Conservation (phyloP, 179 eudicot species). For the Corrigiola litoralis region DNA sequence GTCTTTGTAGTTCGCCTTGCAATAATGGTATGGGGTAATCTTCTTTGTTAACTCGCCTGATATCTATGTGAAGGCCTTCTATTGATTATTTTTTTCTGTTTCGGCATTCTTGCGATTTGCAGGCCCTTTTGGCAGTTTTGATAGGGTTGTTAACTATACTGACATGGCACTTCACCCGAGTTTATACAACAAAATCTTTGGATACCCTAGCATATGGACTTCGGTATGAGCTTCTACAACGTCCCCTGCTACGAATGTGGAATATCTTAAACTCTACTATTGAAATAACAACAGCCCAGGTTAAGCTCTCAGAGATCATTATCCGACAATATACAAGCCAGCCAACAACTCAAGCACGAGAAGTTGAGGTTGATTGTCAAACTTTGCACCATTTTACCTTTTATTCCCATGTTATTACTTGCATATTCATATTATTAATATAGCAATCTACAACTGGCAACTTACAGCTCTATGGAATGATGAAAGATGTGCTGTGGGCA, state of each 20-base stretch:
- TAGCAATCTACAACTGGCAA: background rate
- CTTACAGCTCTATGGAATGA: constrained; percentile 76
- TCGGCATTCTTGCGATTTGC: constrained; percentile 26
- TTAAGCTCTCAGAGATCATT: constrained; percentile 72
- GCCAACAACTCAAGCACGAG: constrained; percentile 64
- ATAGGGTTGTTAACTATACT: constrained; percentile 85
- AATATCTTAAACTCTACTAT: constrained; percentile 76
- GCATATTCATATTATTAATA: background rate
- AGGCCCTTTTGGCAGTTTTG: constrained; percentile 91
- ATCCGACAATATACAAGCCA: constrained; percentile 49
- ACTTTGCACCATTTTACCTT: background rate
- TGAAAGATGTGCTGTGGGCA: constrained; percentile 92
- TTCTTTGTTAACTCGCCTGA: background rate
- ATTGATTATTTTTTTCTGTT: background rate
- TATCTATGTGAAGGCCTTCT: background rate
- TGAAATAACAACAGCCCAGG: constrained; percentile 86
- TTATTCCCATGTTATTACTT: background rate
- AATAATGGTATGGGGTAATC: constrained; percentile 59
- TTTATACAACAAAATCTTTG: constrained; percentile 73
- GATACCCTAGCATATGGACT: constrained; percentile 81
- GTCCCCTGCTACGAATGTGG: constrained; percentile 95
- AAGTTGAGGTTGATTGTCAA: constrained; percentile 67
- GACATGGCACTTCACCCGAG: constrained; percentile 95
- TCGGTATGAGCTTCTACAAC: constrained; percentile 79
- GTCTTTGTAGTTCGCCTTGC: constrained; percentile 96